phyloP scores from a whole-genome alignment of 1,284 basidiomycete species.

The Garcileccinum viscosum region DNA sequence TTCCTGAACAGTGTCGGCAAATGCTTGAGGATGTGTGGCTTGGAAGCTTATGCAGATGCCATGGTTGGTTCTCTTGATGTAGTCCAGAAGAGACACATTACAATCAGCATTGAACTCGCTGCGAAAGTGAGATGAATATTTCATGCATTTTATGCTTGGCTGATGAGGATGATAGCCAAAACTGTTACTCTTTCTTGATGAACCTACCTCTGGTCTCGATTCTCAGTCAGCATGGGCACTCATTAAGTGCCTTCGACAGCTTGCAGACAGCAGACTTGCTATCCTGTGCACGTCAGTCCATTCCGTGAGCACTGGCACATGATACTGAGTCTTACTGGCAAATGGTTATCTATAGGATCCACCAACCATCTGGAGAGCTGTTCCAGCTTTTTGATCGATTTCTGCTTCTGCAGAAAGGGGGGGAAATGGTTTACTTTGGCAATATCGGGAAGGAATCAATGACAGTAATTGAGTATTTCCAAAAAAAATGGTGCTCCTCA shows the following conservation, averaged over 20 bases:
- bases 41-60: conserved; percentile 75
- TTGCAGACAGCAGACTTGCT: conserved; percentile 78
- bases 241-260: conserved; percentile 74
- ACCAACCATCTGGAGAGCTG: conserved; percentile 67
- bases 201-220: conserved; percentile 86
- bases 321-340: not conserved
- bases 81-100: conserved; percentile 79
- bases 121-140: conserved; percentile 52
- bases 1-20: conserved; percentile 64
- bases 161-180: conserved; percentile 52
- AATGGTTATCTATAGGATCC: conserved; percentile 10
- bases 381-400: conserved; percentile 72
- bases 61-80: conserved; percentile 79
- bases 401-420: conserved; percentile 67
- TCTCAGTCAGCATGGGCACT: conserved; percentile 90
- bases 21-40: conserved; percentile 79
- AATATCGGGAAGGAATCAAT: conserved; percentile 67
- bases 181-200: conserved; percentile 83
- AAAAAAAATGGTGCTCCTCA: conserved; percentile 59
- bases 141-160: not conserved
- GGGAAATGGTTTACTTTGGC: conserved; percentile 79
- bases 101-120: conserved; percentile 83
- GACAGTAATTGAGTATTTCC: conserved; percentile 71
- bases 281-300: conserved; percentile 73
- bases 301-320: conserved; percentile 26